Evolutionary conservation across 148 eudicot species (phyloP), one percentile per base, ranked within the genome.

Genomic region (Suaeda aralocaspica): DNA sequence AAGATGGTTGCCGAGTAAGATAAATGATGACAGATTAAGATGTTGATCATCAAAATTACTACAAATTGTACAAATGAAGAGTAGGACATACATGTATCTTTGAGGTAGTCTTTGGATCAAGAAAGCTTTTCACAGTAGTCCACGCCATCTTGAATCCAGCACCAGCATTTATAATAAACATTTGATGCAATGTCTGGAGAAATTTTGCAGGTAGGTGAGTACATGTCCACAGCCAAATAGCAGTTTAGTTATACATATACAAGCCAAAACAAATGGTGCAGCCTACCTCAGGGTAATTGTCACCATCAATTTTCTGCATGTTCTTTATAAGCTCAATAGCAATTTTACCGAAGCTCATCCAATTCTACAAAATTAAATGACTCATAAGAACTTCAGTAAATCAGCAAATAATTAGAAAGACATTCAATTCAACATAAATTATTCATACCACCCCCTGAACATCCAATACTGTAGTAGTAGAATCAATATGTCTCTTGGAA

Each of bases 81-180:
- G 18, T 13, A 57, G 12, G 42, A 46, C 64, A 71, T 88, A 93
- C 98, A 83, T 90, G 87, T 77, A 93, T 93, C 83, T 93, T 90
- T 61, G 92, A 72, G 56, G 95, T 81, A 24, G 98, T 93, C 80
- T 72, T 86, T 36, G 95, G 97, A 77, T 93, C 98, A 73, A 93
- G 89, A 76, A 93, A 87, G 52, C 89, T 81, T 78, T 84, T 90
- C 58, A 79, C 88, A 59, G 92, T 87, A 77, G 74, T 80, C 97
- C 98, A 93, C 28, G 88, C 72, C 50, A 85, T 69, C 78, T 91
- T 91, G 79, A 93, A 91, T 57, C 98, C 98, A 72, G 76, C 77
- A 65, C 98, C 96, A 71, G 96, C 96, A 86, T 93, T 93, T 56
- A 93, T 92, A 63, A 93, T 88, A 76, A 70, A 93, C 96, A 93